Conservation (phyloP, 108 stramenopile genomes). For the Cyclotella baltica region DNA sequence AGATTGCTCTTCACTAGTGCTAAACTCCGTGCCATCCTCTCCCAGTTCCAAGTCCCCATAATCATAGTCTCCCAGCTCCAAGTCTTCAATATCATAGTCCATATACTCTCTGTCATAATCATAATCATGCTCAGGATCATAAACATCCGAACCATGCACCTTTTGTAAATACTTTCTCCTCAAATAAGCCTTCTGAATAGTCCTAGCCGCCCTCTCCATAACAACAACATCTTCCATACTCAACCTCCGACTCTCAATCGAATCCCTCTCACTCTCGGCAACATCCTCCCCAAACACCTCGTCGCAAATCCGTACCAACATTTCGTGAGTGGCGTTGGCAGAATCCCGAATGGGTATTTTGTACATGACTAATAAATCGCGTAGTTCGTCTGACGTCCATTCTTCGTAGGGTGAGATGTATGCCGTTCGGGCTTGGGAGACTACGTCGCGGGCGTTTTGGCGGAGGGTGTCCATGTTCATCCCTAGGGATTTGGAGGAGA, state of each 20-base stretch:
- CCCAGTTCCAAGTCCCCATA: no score
- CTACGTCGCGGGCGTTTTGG: constrained; percentile 33
- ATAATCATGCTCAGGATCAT: constrained; percentile 5
- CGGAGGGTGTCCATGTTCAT: constrained; percentile 19
- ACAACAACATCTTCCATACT: constrained; percentile 36
- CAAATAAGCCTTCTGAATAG: constrained; percentile 53
- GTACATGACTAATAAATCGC: constrained; percentile 54
- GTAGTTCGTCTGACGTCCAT: constrained; percentile 54
- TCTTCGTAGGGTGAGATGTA: constrained; percentile 53
- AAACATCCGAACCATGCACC: constrained; percentile 10
- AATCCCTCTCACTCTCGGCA: constrained; percentile 33
- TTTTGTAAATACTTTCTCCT: constrained; percentile 27
- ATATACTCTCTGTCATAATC: constrained; percentile 13
- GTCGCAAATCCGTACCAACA: constrained; percentile 60
- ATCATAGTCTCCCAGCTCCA: constrained; percentile 17
- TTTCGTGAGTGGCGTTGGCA: constrained; percentile 57
- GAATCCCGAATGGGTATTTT: constrained; percentile 57
- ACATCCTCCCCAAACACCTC: constrained; percentile 44
- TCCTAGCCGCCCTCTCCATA: constrained; percentile 43
- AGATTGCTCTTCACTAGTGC: no score
- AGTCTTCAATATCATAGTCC: constrained; percentile 6
- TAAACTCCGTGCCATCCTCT: no score
- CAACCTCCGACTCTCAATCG: constrained; percentile 19
- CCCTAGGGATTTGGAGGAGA: constrained; percentile 1
- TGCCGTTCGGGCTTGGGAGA: constrained; percentile 34